Conservation (phyloP, 73 alveolate species). For the Paraurostyla sp. region DNA sequence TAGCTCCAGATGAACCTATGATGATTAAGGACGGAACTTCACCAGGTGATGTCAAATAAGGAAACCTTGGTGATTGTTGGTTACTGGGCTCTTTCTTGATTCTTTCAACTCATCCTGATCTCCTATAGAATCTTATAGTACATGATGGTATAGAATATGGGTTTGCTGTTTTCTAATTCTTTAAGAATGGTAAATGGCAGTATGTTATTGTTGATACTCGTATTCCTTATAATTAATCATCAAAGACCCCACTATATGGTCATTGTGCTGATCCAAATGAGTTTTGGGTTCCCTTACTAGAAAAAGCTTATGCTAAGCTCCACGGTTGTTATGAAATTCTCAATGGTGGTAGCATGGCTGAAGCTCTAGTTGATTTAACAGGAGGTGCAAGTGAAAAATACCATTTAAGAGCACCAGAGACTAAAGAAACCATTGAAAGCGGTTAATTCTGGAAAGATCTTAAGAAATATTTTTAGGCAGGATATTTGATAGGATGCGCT, state of each 20-base stretch:
- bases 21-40: conserved; percentile 90
- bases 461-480: conserved; percentile 85
- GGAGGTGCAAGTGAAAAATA: conserved; percentile 96
- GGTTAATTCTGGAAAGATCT: conserved; percentile 94
- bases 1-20: conserved; percentile 89
- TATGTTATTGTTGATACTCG: conserved; percentile 97
- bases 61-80: conserved; percentile 99
- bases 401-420: conserved; percentile 91
- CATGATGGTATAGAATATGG: conserved; percentile 90
- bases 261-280: conserved; percentile 97
- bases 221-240: conserved; percentile 93
- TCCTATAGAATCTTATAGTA: conserved; percentile 83
- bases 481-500: conserved; percentile 97
- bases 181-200: conserved; percentile 98
- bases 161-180: conserved; percentile 97
- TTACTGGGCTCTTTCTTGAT: conserved; percentile 88
- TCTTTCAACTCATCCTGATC: conserved; percentile 76
- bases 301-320: conserved; percentile 98
- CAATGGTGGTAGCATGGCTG: conserved; percentile 96
- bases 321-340: conserved; percentile 96
- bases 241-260: conserved; percentile 89
- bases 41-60: conserved; percentile 98
- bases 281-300: conserved; percentile 98
- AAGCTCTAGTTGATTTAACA: conserved; percentile 98
- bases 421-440: conserved; percentile 87